A percentile compares a stretch with the other conserved stretches of the same genome.
phyloP scores from a whole-genome alignment of 148 eudicot species.

The Camellia japonica region DNA sequence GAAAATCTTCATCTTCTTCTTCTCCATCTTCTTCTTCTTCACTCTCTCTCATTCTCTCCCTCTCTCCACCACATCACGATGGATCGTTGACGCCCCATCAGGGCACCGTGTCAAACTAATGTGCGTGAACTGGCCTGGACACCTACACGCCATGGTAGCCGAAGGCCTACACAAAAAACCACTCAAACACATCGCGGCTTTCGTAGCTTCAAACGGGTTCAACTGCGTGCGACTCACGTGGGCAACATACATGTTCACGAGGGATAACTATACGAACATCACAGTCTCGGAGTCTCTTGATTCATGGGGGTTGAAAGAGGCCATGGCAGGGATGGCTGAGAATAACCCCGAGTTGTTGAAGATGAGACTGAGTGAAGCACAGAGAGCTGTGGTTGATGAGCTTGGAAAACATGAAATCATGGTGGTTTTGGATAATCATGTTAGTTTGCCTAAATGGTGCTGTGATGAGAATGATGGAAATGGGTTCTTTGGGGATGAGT shows the following conservation, averaged over 20 bases:
- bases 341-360: conserved; percentile 32
- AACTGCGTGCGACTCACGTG: conserved; percentile 57
- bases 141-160: conserved; percentile 35
- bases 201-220: conserved; percentile 26
- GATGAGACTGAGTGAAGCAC: conserved; percentile 27
- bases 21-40: background rate
- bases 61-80: conserved; percentile 44
- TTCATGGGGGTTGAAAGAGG: conserved; percentile 15
- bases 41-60: conserved; percentile 15
- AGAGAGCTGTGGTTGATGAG: conserved; percentile 36
- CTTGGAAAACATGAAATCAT: conserved; percentile 26
- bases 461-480: conserved; percentile 40
- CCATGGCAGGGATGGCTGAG: conserved; percentile 19
- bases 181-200: conserved; percentile 18
- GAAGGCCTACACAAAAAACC: conserved; percentile 51
- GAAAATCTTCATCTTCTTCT: background rate
- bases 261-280: conserved; percentile 16
- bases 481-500: conserved; percentile 50
- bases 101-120: conserved; percentile 37
- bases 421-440: conserved; percentile 53
- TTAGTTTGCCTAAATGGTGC: conserved; percentile 51
- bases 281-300: conserved; percentile 26
- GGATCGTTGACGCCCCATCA: conserved; percentile 25
- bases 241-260: conserved; percentile 44
- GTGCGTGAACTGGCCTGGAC: conserved; percentile 47